phyloP scores from a whole-genome alignment of 768 basidiomycete species.

The Hebeloma cylindrosporum region DNA sequence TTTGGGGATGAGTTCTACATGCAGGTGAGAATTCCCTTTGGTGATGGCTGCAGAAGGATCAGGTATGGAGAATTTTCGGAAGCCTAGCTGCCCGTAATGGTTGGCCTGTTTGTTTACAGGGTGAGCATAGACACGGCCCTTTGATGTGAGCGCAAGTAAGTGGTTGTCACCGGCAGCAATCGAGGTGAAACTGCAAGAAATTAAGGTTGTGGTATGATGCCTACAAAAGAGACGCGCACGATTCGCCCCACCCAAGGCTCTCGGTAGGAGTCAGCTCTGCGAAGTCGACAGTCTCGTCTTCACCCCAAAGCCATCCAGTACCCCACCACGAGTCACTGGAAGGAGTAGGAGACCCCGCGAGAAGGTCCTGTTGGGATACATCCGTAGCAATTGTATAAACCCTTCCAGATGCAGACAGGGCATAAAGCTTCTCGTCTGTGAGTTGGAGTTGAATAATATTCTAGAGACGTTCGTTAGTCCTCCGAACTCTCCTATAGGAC shows the following conservation, averaged over 20 bases:
- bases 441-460: constrained; percentile 66
- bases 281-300: constrained; percentile 52
- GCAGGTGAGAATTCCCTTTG: constrained; percentile 33
- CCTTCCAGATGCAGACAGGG: constrained; percentile 73
- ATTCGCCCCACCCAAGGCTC: constrained; percentile 63
- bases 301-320: constrained; percentile 57
- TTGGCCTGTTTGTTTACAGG: constrained; percentile 78
- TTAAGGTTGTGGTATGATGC: neutral
- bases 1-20: constrained; percentile 59
- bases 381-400: constrained; percentile 68
- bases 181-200: constrained; percentile 55
- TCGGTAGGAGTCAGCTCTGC: constrained; percentile 60
- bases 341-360: constrained; percentile 38
- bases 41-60: constrained; percentile 30
- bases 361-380: constrained; percentile 44
- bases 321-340: constrained; percentile 60
- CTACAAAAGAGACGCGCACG: constrained; percentile 37
- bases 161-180: constrained; percentile 75
- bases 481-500: constrained; percentile 1
- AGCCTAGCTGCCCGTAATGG: constrained; percentile 79
- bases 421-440: constrained; percentile 65
- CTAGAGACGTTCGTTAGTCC: constrained; percentile 35
- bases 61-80: constrained; percentile 59
- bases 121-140: constrained; percentile 76
- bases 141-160: constrained; percentile 68